Conservation (phyloP, 1,284 basidiomycete genomes). For the Uromyces viciae-fabae region DNA sequence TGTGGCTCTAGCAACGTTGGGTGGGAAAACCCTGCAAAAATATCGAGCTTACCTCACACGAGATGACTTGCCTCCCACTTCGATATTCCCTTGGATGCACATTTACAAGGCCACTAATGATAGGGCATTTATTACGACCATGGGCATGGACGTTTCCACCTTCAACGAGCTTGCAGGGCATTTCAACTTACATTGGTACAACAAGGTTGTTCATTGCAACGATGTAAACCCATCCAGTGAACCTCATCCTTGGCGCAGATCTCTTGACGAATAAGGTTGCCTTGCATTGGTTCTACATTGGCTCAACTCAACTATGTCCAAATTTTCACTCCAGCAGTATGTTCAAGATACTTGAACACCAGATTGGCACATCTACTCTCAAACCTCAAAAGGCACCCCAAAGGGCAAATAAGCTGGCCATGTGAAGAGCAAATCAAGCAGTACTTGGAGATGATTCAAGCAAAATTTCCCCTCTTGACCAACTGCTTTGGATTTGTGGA, state of each 20-base stretch:
- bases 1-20: too few relatives aligned
- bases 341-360: constrained; percentile 48
- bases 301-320: constrained; percentile 57
- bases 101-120: too few relatives aligned
- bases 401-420: not conserved
- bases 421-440: not conserved
- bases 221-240: constrained; percentile 29
- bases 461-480: constrained; percentile 51
- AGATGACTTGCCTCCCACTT: too few relatives aligned
- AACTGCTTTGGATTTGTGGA: constrained; percentile 57
- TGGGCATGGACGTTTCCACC: constrained; percentile 58
- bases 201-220: constrained; percentile 38
- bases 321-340: constrained; percentile 53
- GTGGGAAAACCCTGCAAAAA: too few relatives aligned
- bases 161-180: constrained; percentile 56
- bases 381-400: not conserved
- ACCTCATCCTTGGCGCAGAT: constrained; percentile 54
- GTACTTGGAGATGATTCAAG: too few relatives aligned
- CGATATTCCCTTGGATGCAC: too few relatives aligned
- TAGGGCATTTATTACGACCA: constrained; percentile 59
- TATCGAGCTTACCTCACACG: too few relatives aligned
- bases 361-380: not conserved
- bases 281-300: constrained; percentile 60
- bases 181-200: constrained; percentile 56
- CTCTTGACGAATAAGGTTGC: constrained; percentile 59